Conservation (phyloP, 2,329 filamentous ascomycete species). For the Neopestalotiopsis clavispora region DNA sequence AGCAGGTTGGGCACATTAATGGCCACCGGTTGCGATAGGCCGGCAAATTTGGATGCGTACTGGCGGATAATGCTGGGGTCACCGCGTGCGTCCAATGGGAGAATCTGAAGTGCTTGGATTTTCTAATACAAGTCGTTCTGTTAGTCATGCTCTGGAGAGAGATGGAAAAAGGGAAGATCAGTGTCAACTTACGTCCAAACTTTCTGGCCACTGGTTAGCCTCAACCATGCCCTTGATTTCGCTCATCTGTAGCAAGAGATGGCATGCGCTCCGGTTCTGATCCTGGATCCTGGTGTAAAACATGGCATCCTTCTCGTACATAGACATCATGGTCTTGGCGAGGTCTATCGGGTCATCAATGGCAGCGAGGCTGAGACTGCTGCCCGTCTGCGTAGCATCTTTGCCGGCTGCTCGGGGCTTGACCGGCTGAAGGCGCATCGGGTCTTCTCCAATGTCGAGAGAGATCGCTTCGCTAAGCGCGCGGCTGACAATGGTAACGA, state of each 20-base stretch:
- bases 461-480: conserved; percentile 89
- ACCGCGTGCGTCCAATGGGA: conserved; percentile 77
- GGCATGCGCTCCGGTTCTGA: conserved; percentile 61
- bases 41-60: conserved; percentile 80
- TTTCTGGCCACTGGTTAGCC: conserved; percentile 59
- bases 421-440: conserved; percentile 77
- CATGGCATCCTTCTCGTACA: conserved; percentile 66
- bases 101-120: conserved; percentile 76
- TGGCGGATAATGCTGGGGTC: conserved; percentile 80
- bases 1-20: conserved; percentile 90
- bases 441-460: conserved; percentile 82
- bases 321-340: conserved; percentile 64
- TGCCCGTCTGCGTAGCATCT: conserved; percentile 48
- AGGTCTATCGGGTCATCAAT: conserved; percentile 66
- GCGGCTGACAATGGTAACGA: conserved; percentile 88
- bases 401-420: conserved; percentile 66
- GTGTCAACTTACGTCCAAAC: conserved; percentile 59
- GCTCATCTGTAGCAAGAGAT: conserved; percentile 64
- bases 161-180: conserved; percentile 19
- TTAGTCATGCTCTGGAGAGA: not conserved
- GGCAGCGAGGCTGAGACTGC: conserved; percentile 64
- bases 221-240: conserved; percentile 63
- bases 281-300: conserved; percentile 63
- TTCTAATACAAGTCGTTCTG: conserved; percentile 50
- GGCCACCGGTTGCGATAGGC: conserved; percentile 79